These are phyloP conservation scores for Actinomortierella ambigua DNA, from an alignment of 371 early-diverging fungal genomes.

Conservation along the genomic window DNA sequence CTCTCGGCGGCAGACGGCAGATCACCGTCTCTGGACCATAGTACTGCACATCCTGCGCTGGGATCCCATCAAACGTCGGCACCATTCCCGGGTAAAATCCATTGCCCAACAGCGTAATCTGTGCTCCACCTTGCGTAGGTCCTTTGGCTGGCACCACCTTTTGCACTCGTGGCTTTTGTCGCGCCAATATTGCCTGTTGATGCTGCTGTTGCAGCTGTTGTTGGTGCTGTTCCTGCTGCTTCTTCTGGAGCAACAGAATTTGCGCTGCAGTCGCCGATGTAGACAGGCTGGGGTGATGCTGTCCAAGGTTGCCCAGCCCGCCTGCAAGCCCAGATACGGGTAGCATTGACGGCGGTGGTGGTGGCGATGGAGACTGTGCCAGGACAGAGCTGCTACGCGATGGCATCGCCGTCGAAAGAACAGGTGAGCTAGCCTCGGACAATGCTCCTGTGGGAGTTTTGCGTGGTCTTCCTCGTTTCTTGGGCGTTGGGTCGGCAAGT, in stretches of 20 bases:
- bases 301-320: background rate
- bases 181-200: slow-evolving; percentile 41
- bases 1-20: slow-evolving; percentile 78
- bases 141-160: slow-evolving; percentile 76
- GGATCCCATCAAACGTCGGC: slow-evolving; percentile 76
- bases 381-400: slow-evolving; percentile 19
- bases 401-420: slow-evolving; percentile 19
- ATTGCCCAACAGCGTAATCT: slow-evolving; percentile 76
- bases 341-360: slow-evolving; percentile 5
- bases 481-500: slow-evolving; percentile 8
- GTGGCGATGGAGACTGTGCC: slow-evolving; percentile 20
- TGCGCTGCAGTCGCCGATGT: slow-evolving; percentile 33
- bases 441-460: slow-evolving; percentile 8
- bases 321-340: background rate
- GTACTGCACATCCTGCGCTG: slow-evolving; percentile 67
- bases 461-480: slow-evolving; percentile 46
- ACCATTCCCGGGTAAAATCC: slow-evolving; percentile 74
- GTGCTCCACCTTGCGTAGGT: slow-evolving; percentile 79
- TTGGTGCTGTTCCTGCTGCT: slow-evolving; percentile 32
- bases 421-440: slow-evolving; percentile 26
- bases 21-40: slow-evolving; percentile 77
- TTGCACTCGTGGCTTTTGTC: slow-evolving; percentile 50
- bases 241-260: slow-evolving; percentile 26
- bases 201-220: slow-evolving; percentile 43
- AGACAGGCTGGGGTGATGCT: slow-evolving; percentile 17